Evolutionary conservation across 768 basidiomycete genomes (phyloP).

Genomic region (Leucocoprinus birnbaumii): DNA sequence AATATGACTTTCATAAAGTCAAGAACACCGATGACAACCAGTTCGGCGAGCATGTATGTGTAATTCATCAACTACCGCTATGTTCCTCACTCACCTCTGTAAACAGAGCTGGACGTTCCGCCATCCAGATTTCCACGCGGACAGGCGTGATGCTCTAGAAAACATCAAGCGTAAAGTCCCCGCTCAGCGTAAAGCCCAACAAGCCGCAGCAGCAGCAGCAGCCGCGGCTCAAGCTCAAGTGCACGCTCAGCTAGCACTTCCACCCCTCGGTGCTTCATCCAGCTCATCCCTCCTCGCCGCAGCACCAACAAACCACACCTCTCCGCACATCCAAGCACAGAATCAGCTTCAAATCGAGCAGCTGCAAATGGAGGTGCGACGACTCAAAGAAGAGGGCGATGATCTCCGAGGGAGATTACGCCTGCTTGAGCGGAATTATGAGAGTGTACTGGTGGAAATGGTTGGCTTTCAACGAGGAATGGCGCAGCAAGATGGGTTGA

Average conservation of each 20-base stretch:
- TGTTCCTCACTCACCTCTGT: not conserved
- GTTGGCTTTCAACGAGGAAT: constrained; percentile 34
- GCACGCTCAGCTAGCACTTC: constrained; percentile 7
- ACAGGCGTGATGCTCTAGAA: constrained; percentile 50
- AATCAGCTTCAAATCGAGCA: constrained; percentile 12
- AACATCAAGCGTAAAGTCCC: constrained; percentile 62
- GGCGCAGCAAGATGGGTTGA: constrained; percentile 82
- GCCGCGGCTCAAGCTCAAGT: constrained; percentile 7
- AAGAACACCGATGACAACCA: constrained; percentile 84
- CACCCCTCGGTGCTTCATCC: constrained; percentile 11
- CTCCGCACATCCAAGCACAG: constrained; percentile 7
- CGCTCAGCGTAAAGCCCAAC: constrained; percentile 48
- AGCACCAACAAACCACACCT: not conserved
- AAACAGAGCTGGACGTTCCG: constrained; percentile 53
- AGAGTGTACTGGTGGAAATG: constrained; percentile 34
- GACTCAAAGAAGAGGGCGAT: constrained; percentile 29
- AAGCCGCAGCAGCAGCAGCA: constrained; percentile 15
- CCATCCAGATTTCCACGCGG: constrained; percentile 58
- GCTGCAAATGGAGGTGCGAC: constrained; percentile 22
- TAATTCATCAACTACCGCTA: not conserved
- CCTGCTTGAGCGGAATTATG: constrained; percentile 35
- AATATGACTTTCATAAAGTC: constrained; percentile 96
- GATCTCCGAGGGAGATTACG: constrained; percentile 32
- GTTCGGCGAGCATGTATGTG: constrained; percentile 59
- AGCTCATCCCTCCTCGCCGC: constrained; percentile 19